A percentile compares a stretch with the other conserved stretches of the same genome.
phyloP scores from a whole-genome alignment of 2,329 filamentous ascomycete species.

The Exserohilum turcica region DNA sequence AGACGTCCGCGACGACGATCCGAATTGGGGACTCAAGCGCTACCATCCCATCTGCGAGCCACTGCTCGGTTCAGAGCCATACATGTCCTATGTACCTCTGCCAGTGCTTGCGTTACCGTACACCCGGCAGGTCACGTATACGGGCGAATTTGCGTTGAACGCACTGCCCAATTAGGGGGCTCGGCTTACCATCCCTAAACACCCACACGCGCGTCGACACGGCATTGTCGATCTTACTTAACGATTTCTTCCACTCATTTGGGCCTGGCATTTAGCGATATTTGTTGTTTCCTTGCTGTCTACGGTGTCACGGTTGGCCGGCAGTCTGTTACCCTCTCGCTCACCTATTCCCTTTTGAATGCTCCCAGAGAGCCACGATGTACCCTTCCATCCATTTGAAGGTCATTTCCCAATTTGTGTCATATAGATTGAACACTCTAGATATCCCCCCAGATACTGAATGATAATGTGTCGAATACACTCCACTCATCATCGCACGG shows the following conservation, averaged over 20 bases:
- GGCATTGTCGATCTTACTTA: conserved; percentile 2
- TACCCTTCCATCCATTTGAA: conserved; percentile 3
- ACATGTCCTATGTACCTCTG: conserved; percentile 36
- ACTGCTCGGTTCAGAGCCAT: conserved; percentile 30
- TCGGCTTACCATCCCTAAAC: not conserved
- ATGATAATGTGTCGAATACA: conserved; percentile 13
- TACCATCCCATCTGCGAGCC: conserved; percentile 23
- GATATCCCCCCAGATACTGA: conserved; percentile 10
- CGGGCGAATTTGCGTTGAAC: conserved; percentile 22
- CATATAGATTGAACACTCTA: conserved; percentile 9
- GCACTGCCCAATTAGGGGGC: conserved; percentile 19
- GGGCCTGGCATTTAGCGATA: conserved; percentile 7
- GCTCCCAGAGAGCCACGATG: not conserved
- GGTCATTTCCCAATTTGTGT: not conserved
- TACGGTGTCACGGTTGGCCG: conserved; percentile 2
- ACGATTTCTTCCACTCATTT: conserved; percentile 6
- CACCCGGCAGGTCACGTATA: conserved; percentile 33
- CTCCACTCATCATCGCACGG: not conserved
- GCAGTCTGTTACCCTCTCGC: not conserved
- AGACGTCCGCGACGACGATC: conserved; percentile 24
- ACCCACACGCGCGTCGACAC: not conserved
- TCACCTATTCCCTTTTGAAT: not conserved
- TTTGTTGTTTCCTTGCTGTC: not conserved
- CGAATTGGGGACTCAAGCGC: conserved; percentile 35
- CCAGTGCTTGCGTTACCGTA: conserved; percentile 5